These are phyloP conservation scores for Boletus reticulatus DNA, from an alignment of 768 basidiomycete genomes.

Conservation along the genomic window DNA sequence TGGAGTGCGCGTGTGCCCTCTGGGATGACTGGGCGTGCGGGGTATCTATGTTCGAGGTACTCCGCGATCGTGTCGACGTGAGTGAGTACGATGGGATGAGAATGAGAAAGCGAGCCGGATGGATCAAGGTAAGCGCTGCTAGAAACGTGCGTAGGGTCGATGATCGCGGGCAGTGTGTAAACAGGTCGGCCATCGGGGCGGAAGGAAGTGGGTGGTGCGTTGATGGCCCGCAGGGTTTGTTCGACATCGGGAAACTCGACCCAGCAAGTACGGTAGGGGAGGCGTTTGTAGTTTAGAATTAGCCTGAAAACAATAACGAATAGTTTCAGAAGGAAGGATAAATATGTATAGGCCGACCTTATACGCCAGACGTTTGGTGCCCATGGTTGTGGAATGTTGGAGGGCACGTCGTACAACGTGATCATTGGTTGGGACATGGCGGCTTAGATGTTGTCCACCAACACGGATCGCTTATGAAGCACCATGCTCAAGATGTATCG, in stretches of 20 bases:
- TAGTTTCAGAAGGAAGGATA: background rate
- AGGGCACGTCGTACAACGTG: conserved; percentile 65
- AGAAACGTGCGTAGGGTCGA: conserved; percentile 44
- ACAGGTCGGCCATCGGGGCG: conserved; percentile 57
- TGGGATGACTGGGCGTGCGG: conserved; percentile 68
- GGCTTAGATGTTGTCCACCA: background rate
- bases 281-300: conserved; percentile 74
- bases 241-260: conserved; percentile 72
- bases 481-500: background rate
- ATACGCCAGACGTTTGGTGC: conserved; percentile 75
- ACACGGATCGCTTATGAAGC: conserved; percentile 8
- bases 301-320: conserved; percentile 42
- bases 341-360: conserved; percentile 38
- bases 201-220: conserved; percentile 54
- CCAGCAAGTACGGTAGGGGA: conserved; percentile 69
- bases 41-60: conserved; percentile 67
- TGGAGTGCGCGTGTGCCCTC: conserved; percentile 69
- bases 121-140: background rate
- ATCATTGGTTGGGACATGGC: conserved; percentile 51
- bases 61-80: conserved; percentile 64
- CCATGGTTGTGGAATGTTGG: conserved; percentile 65
- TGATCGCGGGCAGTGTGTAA: conserved; percentile 68
- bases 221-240: conserved; percentile 51
- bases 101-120: conserved; percentile 31
- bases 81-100: conserved; percentile 51